phyloP scores from a whole-genome alignment of 2,329 filamentous ascomycete genomes.

The Xylaria polymorpha region DNA sequence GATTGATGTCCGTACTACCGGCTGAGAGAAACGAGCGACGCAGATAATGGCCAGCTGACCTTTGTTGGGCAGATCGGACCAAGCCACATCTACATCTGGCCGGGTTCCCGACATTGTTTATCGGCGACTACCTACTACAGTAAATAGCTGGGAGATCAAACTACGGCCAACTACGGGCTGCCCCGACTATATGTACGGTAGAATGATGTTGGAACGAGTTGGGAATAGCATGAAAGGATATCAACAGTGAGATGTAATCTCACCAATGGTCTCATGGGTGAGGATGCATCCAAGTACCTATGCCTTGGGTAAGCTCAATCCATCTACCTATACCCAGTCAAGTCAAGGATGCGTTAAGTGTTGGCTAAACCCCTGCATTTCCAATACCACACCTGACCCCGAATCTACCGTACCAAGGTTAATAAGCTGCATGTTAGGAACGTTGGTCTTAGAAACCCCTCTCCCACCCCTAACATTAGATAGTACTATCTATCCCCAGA shows the following conservation, averaged over 20 bases:
- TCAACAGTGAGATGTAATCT: background rate
- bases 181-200: constrained; percentile 10
- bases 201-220: background rate
- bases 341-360: background rate
- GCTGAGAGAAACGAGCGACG: constrained; percentile 32
- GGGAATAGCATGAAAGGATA: constrained; percentile 6
- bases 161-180: background rate
- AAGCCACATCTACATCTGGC: constrained; percentile 29
- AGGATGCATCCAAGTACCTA: background rate
- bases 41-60: constrained; percentile 26
- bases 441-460: too few species aligned
- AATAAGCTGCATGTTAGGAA: background rate
- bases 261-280: background rate
- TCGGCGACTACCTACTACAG: background rate
- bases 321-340: background rate
- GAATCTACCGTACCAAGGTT: background rate
- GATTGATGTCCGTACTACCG: constrained; percentile 31
- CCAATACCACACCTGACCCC: background rate
- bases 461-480: too few species aligned
- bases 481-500: too few species aligned
- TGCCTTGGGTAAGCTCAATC: background rate
- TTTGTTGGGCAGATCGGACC: constrained; percentile 33
- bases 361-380: background rate
- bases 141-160: background rate
- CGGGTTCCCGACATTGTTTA: constrained; percentile 19